Conservation (phyloP, 768 basidiomycete genomes). For the Leccinum disarticulatum region DNA sequence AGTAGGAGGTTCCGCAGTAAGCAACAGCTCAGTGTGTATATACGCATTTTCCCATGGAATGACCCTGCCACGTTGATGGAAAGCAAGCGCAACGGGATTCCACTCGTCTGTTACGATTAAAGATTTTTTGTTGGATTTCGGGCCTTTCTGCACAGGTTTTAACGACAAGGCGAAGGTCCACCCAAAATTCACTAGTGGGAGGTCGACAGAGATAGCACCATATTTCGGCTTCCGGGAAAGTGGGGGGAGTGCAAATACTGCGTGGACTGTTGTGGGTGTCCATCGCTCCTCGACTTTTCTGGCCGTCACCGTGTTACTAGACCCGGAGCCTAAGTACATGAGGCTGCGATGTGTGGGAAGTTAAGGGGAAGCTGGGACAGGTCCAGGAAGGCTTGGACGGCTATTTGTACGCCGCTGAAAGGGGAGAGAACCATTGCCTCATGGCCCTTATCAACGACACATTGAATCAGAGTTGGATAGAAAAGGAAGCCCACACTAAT, state of each 20-base stretch:
- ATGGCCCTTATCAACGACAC: slow-evolving; percentile 7
- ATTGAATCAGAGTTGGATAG: not conserved
- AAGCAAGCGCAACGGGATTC: slow-evolving; percentile 10
- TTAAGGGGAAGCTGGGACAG: too few relatives aligned
- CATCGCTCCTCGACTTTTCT: slow-evolving; percentile 15
- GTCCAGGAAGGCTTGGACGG: not conserved
- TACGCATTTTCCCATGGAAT: slow-evolving; percentile 16
- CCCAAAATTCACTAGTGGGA: slow-evolving; percentile 14
- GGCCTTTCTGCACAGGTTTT: not conserved
- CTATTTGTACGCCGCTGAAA: not conserved
- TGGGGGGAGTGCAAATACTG: slow-evolving; percentile 1
- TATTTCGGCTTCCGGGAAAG: not conserved
- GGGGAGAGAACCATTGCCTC: not conserved
- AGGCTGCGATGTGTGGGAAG: not conserved
- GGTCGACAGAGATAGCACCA: not conserved
- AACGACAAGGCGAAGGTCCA: slow-evolving; percentile 19
- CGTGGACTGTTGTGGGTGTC: slow-evolving; percentile 13
- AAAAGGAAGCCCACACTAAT: not conserved
- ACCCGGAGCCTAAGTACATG: not conserved
- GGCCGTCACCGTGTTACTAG: not conserved
- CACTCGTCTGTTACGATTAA: not conserved
- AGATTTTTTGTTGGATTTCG: too few relatives aligned
- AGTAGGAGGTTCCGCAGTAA: not conserved
- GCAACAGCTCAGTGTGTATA: slow-evolving; percentile 11
- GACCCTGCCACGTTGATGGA: not conserved